These are phyloP conservation scores for Leishmania gerbilli DNA, from an alignment of 208 protist genomes.

Conservation along the genomic window DNA sequence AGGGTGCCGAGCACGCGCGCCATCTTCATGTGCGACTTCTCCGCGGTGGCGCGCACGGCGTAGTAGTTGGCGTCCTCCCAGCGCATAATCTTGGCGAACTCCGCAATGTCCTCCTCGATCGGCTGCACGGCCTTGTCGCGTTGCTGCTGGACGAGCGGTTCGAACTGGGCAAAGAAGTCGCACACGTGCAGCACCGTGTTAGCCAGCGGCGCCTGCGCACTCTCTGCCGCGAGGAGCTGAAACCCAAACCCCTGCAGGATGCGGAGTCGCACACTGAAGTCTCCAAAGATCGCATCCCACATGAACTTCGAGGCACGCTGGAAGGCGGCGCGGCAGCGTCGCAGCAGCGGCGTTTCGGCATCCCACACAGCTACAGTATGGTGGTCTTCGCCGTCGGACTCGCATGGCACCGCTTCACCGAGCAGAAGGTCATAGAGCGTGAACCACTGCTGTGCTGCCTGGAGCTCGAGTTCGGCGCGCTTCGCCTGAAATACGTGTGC, in stretches of 20 bases:
- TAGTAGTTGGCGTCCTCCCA: slow-evolving; percentile 96
- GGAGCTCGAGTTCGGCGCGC: slow-evolving; percentile 69
- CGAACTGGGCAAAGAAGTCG: slow-evolving; percentile 89
- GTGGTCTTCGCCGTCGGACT: not conserved
- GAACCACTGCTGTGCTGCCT: slow-evolving; percentile 78
- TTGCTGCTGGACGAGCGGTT: slow-evolving; percentile 44
- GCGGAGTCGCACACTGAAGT: slow-evolving; percentile 73
- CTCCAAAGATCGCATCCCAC: slow-evolving; percentile 78
- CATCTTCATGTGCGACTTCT: slow-evolving; percentile 97
- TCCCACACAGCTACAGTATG: slow-evolving; percentile 23
- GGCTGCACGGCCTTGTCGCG: slow-evolving; percentile 47
- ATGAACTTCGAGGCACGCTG: slow-evolving; percentile 73
- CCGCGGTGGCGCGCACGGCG: slow-evolving; percentile 91
- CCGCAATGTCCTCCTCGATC: slow-evolving; percentile 87
- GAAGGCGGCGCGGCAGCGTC: slow-evolving; percentile 53
- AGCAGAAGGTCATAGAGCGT: slow-evolving; percentile 74
- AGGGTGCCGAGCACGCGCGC: slow-evolving; percentile 72
- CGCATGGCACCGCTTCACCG: slow-evolving; percentile 1
- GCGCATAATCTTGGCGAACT: slow-evolving; percentile 90
- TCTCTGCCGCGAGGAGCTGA: slow-evolving; percentile 54
- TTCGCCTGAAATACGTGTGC: slow-evolving; percentile 86
- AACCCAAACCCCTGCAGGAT: slow-evolving; percentile 69
- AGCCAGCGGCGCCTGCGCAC: slow-evolving; percentile 47
- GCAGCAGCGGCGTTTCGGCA: slow-evolving; percentile 10
- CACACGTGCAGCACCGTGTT: slow-evolving; percentile 80